phyloP scores from a whole-genome alignment of 495 filamentous ascomycete species.

The Thermothielavioides terrestris region DNA sequence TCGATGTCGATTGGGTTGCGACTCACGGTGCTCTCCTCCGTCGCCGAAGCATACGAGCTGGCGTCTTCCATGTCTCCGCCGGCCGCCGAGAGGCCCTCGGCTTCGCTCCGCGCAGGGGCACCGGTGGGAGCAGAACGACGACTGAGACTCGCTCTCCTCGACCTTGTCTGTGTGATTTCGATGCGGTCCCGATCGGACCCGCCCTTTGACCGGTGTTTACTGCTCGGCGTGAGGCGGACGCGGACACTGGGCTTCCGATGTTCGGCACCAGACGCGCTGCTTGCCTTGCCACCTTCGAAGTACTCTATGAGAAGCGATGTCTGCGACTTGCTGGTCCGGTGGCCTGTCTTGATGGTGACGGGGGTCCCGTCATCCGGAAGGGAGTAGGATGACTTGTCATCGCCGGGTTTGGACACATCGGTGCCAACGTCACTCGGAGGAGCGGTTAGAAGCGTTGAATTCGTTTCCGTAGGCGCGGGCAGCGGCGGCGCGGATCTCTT shows the following conservation, averaged over 20 bases:
- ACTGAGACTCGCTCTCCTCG: conserved; percentile 49
- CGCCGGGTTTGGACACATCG: conserved; percentile 75
- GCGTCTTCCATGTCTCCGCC: conserved; percentile 46
- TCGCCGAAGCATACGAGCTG: conserved; percentile 61
- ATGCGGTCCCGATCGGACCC: conserved; percentile 51
- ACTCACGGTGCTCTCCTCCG: conserved; percentile 65
- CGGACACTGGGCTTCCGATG: conserved; percentile 78
- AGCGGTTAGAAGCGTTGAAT: conserved; percentile 48
- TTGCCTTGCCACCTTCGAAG: conserved; percentile 78
- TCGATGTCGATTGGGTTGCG: conserved; percentile 78
- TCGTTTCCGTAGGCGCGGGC: conserved; percentile 72
- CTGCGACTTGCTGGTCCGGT: conserved; percentile 60
- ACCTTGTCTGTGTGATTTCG: conserved; percentile 69
- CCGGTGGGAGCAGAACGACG: conserved; percentile 50
- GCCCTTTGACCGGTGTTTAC: conserved; percentile 41
- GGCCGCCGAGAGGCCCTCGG: conserved; percentile 35
- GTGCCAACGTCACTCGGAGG: conserved; percentile 48
- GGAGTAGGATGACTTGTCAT: conserved; percentile 62
- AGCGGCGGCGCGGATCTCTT: conserved; percentile 52
- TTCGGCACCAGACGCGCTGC: conserved; percentile 35
- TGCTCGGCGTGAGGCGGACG: conserved; percentile 82
- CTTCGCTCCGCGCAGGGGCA: conserved; percentile 38
- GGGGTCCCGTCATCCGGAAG: conserved; percentile 94
- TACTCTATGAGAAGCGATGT: conserved; percentile 97
- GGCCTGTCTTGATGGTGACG: conserved; percentile 75